Evolutionary conservation across 352 stramenopile species (phyloP).

Genomic region (Globisporangium splendens): DNA sequence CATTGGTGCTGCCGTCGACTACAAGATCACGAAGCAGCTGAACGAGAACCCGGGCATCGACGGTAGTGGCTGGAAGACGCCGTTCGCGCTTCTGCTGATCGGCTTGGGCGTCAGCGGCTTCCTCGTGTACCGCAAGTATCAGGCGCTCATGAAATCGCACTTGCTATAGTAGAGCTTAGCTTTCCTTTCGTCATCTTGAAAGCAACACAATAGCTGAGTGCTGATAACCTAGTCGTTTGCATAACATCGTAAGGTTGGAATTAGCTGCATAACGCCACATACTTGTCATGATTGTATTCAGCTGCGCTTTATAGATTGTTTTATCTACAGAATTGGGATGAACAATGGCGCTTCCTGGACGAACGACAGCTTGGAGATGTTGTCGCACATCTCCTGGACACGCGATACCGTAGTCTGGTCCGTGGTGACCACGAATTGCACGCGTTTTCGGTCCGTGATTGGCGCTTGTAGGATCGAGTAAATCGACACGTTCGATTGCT

Average conservation of each 20-base stretch:
- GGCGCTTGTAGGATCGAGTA: conserved; percentile 97
- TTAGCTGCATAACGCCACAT: too few relatives aligned
- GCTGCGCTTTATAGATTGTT: neutral
- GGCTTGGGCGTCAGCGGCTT: conserved; percentile 38
- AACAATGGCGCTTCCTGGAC: conserved; percentile 81
- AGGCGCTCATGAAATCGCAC: conserved; percentile 84
- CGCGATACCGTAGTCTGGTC: conserved; percentile 88
- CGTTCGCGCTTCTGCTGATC: conserved; percentile 72
- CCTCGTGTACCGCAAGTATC: conserved; percentile 83
- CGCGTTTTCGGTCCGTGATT: conserved; percentile 89
- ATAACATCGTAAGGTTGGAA: too few relatives aligned
- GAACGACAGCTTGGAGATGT: conserved; percentile 88
- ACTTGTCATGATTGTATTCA: too few relatives aligned
- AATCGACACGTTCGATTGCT: conserved; percentile 94
- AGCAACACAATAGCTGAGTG: too few relatives aligned
- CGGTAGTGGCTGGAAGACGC: conserved; percentile 67
- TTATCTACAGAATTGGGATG: conserved; percentile 59
- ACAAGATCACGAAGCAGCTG: conserved; percentile 77
- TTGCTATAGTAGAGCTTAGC: conserved; percentile 49
- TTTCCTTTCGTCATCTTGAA: too few relatives aligned
- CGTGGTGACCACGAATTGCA: conserved; percentile 96
- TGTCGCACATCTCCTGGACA: conserved; percentile 86
- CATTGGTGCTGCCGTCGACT: conserved; percentile 57
- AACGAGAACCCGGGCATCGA: conserved; percentile 61
- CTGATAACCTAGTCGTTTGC: too few relatives aligned